Evolutionary conservation across 495 filamentous ascomycete genomes (phyloP).

Genomic region (Tuber brumale): DNA sequence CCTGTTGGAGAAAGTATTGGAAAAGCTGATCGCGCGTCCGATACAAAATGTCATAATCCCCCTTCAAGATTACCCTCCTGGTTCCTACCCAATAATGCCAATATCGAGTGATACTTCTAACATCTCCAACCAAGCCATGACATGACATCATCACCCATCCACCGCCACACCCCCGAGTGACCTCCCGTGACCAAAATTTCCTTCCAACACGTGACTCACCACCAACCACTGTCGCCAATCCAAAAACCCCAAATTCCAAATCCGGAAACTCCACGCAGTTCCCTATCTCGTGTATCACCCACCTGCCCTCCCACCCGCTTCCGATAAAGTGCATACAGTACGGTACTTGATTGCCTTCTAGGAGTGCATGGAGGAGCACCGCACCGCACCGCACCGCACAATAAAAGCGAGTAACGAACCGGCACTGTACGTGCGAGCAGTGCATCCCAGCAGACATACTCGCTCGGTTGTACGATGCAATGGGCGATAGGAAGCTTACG

Average conservation of each 20-base stretch:
- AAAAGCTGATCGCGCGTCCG: too few species aligned
- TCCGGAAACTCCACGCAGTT: neutral
- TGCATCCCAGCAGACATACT: neutral
- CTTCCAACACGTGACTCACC: neutral
- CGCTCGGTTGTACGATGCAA: neutral
- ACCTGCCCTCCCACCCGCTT: neutral
- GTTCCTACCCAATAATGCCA: too few species aligned
- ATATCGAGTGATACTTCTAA: too few species aligned
- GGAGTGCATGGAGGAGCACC: neutral
- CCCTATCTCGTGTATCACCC: neutral
- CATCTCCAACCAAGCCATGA: too few species aligned
- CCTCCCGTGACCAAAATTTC: neutral
- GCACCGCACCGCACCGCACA: neutral
- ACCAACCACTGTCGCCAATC: too few species aligned
- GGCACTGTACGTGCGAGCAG: neutral
- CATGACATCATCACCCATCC: too few species aligned
- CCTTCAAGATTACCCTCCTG: too few species aligned
- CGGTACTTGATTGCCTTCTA: neutral
- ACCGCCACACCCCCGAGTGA: neutral
- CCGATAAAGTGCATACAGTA: neutral
- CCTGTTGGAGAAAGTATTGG: too few species aligned
- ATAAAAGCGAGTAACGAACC: neutral
- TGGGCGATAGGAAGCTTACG: neutral
- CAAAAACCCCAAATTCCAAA: neutral
- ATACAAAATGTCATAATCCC: too few species aligned